phyloP scores from a whole-genome alignment of 164 flowering plant species.

The Nelumbo lutea region DNA sequence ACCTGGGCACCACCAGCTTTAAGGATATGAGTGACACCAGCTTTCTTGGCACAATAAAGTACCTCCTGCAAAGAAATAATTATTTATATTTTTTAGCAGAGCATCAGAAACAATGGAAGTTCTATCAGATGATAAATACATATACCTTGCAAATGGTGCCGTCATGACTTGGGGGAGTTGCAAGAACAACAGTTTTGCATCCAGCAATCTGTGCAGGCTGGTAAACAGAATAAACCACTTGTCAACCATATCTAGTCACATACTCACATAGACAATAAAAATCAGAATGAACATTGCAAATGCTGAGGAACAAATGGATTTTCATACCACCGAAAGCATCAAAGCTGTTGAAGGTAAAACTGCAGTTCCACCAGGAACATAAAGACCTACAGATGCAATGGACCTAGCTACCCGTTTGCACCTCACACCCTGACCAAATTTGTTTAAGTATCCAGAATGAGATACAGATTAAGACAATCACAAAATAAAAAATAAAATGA shows the following conservation, averaged over 20 bases:
- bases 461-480: neutral
- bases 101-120: neutral
- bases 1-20: constrained; percentile 99
- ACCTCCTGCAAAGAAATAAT: constrained; percentile 57
- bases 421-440: constrained; percentile 67
- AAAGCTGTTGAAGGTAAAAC: constrained; percentile 96
- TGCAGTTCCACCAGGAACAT: constrained; percentile 99
- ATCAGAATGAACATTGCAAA: constrained; percentile 6
- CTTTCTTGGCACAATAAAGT: constrained; percentile 94
- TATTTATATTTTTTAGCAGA: neutral
- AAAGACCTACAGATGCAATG: constrained; percentile 89
- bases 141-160: constrained; percentile 93
- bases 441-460: no score
- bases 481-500: neutral
- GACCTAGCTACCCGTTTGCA: constrained; percentile 90
- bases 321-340: constrained; percentile 89
- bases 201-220: constrained; percentile 99
- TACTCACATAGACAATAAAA: constrained; percentile 8
- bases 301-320: constrained; percentile 6
- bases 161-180: constrained; percentile 82
- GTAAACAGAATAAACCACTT: constrained; percentile 25
- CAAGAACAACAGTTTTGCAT: constrained; percentile 88
- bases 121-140: neutral
- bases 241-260: constrained; percentile 18
- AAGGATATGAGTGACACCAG: constrained; percentile 97